These are phyloP conservation scores for Candolleomyces eurysporus DNA, from an alignment of 768 basidiomycete genomes.

Conservation along the genomic window DNA sequence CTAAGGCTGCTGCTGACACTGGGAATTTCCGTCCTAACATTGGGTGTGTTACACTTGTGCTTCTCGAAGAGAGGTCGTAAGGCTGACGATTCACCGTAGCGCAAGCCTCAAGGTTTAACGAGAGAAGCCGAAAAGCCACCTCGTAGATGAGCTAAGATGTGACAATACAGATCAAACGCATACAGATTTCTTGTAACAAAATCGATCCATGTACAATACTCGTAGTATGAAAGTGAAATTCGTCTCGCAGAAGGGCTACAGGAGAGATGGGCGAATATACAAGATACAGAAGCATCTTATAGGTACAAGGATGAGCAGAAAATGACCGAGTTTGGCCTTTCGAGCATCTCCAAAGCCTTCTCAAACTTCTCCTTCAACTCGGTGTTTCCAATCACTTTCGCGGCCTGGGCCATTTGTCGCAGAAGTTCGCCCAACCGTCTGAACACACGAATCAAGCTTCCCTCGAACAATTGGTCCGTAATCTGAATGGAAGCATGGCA, in stretches of 20 bases:
- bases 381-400: slow-evolving; percentile 93
- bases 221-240: too few species aligned
- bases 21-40: slow-evolving; percentile 48
- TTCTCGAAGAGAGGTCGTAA: too few species aligned
- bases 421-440: slow-evolving; percentile 90
- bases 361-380: slow-evolving; percentile 95
- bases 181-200: too few species aligned
- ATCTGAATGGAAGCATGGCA: slow-evolving; percentile 47
- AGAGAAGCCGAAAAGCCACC: not conserved
- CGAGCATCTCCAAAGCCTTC: slow-evolving; percentile 88
- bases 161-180: too few species aligned
- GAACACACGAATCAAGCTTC: slow-evolving; percentile 95
- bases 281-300: slow-evolving; percentile 25
- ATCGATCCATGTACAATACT: too few species aligned
- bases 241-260: too few species aligned
- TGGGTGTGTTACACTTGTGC: slow-evolving; percentile 19
- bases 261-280: not conserved
- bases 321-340: slow-evolving; percentile 90
- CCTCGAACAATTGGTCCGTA: slow-evolving; percentile 90
- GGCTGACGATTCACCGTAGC: not conserved
- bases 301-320: slow-evolving; percentile 87
- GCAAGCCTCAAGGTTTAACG: not conserved
- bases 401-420: slow-evolving; percentile 93
- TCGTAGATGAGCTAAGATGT: too few species aligned
- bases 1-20: slow-evolving; percentile 59